Percentiles rank a stretch among this genome's conserved stretches.
Evolutionary conservation across 768 basidiomycete genomes (phyloP).

Genomic region (Tylopilus subfusipes): DNA sequence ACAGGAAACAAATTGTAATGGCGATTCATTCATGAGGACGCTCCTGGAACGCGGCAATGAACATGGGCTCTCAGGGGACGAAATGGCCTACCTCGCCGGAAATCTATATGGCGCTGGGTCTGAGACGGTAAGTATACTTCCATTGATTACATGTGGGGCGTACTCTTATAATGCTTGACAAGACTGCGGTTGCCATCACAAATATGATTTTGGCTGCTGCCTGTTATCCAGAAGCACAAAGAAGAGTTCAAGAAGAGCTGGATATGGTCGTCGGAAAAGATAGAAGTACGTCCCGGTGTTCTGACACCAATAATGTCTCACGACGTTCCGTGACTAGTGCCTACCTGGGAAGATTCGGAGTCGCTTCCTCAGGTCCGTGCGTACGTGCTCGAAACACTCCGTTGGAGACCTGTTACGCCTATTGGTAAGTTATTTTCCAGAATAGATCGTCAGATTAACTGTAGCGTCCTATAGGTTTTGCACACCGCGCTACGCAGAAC

Average conservation of each 20-base stretch:
- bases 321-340: slow-evolving; percentile 22
- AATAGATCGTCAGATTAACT: background rate
- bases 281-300: slow-evolving; percentile 11
- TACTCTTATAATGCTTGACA: too few relatives aligned
- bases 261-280: slow-evolving; percentile 47
- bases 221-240: slow-evolving; percentile 48
- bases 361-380: slow-evolving; percentile 35
- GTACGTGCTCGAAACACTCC: slow-evolving; percentile 33
- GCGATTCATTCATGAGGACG: slow-evolving; percentile 45
- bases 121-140: slow-evolving; percentile 39
- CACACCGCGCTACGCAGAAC: slow-evolving; percentile 60
- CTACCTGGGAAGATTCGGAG: slow-evolving; percentile 33
- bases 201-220: slow-evolving; percentile 51
- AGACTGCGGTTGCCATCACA: slow-evolving; percentile 50
- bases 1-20: slow-evolving; percentile 10
- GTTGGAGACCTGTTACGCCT: slow-evolving; percentile 34
- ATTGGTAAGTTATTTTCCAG: slow-evolving; percentile 15
- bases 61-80: slow-evolving; percentile 46
- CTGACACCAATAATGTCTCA: background rate
- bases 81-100: slow-evolving; percentile 57
- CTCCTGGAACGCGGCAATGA: slow-evolving; percentile 47
- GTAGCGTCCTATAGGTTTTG: slow-evolving; percentile 37
- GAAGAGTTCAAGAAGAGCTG: slow-evolving; percentile 48
- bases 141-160: too few relatives aligned
- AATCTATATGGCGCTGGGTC: slow-evolving; percentile 58